phyloP scores from a whole-genome alignment of 441 rosid species.

The Biscutella auriculata region DNA sequence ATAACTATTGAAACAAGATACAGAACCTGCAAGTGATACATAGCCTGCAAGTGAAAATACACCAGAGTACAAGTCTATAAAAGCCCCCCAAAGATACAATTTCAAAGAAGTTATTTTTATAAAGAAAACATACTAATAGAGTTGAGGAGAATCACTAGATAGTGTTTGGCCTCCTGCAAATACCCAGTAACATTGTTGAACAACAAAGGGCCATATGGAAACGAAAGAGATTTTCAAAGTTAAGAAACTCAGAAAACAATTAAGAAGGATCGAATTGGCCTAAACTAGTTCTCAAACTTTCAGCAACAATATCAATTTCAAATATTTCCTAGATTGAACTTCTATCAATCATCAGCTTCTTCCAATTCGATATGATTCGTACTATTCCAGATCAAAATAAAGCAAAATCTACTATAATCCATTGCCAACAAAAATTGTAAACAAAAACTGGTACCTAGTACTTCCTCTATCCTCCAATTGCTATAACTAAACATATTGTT shows the following conservation, averaged over 20 bases:
- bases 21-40: slow-evolving; percentile 85
- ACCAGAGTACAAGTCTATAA: slow-evolving; percentile 7
- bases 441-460: slow-evolving; percentile 31
- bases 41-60: slow-evolving; percentile 55
- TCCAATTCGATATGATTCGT: not conserved
- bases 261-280: not conserved
- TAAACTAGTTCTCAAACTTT: slow-evolving; percentile 2
- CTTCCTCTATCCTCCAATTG: slow-evolving; percentile 57
- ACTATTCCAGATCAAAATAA: not conserved
- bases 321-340: not conserved
- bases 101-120: not conserved
- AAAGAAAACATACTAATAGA: slow-evolving; percentile 57
- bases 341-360: not conserved
- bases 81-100: not conserved
- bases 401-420: not conserved
- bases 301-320: not conserved
- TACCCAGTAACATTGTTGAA: slow-evolving; percentile 50
- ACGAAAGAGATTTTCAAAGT: not conserved
- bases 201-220: not conserved
- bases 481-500: slow-evolving; percentile 31
- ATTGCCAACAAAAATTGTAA: not conserved
- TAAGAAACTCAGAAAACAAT: not conserved
- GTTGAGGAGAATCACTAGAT: slow-evolving; percentile 59
- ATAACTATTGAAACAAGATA: too few species aligned
- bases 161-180: slow-evolving; percentile 80